Conservation (phyloP, 2,329 filamentous ascomycete genomes). For the Septoria petroselini region DNA sequence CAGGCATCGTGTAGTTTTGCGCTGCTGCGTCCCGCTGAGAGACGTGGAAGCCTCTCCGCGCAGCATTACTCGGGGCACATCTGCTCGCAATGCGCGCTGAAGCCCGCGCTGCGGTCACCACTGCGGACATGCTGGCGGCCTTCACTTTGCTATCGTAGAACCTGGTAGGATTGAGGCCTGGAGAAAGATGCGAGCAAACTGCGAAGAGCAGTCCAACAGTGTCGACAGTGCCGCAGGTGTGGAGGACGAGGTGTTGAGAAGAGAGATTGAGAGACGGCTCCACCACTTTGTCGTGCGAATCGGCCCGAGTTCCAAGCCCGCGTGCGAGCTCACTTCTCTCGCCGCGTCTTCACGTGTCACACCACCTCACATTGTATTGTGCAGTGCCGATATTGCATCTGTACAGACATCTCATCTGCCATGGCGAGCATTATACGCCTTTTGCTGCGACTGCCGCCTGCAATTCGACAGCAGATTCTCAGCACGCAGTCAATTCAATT, state of each 20-base stretch:
- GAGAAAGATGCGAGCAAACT: too few species aligned
- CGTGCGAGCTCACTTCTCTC: slow-evolving; percentile 3
- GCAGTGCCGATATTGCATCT: slow-evolving; percentile 6
- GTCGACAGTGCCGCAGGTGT: slow-evolving; percentile 9
- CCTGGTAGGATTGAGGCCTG: too few species aligned
- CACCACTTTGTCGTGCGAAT: slow-evolving; percentile 11
- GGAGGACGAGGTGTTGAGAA: slow-evolving; percentile 24
- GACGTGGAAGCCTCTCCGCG: slow-evolving; percentile 32
- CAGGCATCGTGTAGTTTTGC: slow-evolving; percentile 87
- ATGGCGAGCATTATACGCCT: slow-evolving; percentile 20
- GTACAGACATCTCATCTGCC: background rate
- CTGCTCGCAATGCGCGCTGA: slow-evolving; percentile 33
- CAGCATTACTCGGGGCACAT: slow-evolving; percentile 28
- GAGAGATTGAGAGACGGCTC: slow-evolving; percentile 2
- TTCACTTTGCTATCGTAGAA: too few species aligned
- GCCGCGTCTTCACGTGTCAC: slow-evolving; percentile 16
- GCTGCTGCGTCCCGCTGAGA: slow-evolving; percentile 56
- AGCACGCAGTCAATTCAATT: background rate
- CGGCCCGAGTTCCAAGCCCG: slow-evolving; percentile 14
- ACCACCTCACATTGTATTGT: slow-evolving; percentile 6
- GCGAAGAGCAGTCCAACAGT: too few species aligned
- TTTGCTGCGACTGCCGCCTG: slow-evolving; percentile 26
- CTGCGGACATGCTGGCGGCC: slow-evolving; percentile 31
- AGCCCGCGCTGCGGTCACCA: slow-evolving; percentile 31
- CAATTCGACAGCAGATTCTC: slow-evolving; percentile 25